Evolutionary conservation across 352 stramenopile genomes (phyloP).

Genomic region (Nothophytophthora sp.): DNA sequence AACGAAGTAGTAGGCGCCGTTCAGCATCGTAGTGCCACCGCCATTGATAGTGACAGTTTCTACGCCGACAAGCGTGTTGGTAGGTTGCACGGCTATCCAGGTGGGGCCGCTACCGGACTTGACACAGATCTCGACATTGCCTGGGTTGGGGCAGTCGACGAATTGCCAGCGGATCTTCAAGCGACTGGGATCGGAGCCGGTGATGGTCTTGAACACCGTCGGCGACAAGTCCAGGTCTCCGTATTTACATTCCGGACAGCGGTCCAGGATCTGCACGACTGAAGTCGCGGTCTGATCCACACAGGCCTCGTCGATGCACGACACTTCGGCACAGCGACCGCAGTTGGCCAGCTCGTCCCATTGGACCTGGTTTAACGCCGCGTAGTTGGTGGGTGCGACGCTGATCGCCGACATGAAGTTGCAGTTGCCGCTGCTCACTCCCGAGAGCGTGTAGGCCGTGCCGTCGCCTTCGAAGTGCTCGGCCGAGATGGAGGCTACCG

Average conservation of each 20-base stretch:
- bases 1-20: constrained; percentile 40
- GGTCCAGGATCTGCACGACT: constrained; percentile 35
- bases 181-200: constrained; percentile 27
- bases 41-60: constrained; percentile 38
- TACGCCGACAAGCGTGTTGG: constrained; percentile 34
- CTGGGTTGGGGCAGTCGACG: constrained; percentile 36
- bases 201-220: constrained; percentile 31
- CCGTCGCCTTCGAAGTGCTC: constrained; percentile 37
- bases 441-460: constrained; percentile 45
- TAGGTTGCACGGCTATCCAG: constrained; percentile 44
- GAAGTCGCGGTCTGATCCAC: constrained; percentile 11
- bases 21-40: constrained; percentile 19
- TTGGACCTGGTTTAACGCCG: constrained; percentile 48
- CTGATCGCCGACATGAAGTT: constrained; percentile 45
- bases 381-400: constrained; percentile 40
- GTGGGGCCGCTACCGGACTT: constrained; percentile 38
- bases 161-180: constrained; percentile 39
- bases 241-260: constrained; percentile 40
- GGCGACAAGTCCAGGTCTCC: constrained; percentile 41
- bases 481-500: constrained; percentile 1
- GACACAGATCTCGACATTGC: constrained; percentile 36
- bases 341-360: constrained; percentile 38
- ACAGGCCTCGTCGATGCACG: constrained; percentile 31
- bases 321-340: constrained; percentile 47
- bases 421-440: constrained; percentile 42